Conservation (phyloP, 1,284 basidiomycete species). For the Neotropicomus parvogracilis region DNA sequence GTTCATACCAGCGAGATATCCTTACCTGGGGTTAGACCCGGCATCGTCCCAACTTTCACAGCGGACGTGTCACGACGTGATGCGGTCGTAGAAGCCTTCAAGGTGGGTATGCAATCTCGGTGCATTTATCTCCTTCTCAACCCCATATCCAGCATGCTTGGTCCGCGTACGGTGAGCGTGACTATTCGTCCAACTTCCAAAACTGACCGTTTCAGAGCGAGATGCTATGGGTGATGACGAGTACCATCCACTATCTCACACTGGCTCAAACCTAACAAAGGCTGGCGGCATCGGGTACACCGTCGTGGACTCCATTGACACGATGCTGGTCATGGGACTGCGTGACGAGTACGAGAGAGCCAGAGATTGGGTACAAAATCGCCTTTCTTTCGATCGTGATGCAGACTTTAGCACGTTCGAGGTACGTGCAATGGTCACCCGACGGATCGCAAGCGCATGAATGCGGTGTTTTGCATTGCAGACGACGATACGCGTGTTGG, state of each 20-base stretch:
- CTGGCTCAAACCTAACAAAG: conserved; percentile 72
- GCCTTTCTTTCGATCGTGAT: conserved; percentile 76
- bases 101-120: conserved; percentile 44
- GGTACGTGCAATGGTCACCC: conserved; percentile 42
- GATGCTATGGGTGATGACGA: conserved; percentile 89
- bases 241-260: conserved; percentile 76
- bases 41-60: conserved; percentile 21
- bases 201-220: conserved; percentile 53
- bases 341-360: conserved; percentile 77
- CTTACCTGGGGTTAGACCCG: conserved; percentile 24
- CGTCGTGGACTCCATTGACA: conserved; percentile 81
- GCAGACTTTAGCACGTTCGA: conserved; percentile 90
- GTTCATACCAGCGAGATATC: conserved; percentile 3
- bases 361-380: conserved; percentile 70
- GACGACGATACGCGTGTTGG: conserved; percentile 80
- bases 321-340: conserved; percentile 83
- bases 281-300: conserved; percentile 84
- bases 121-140: conserved; percentile 10
- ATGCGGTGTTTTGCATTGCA: conserved; percentile 27
- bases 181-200: conserved; percentile 2
- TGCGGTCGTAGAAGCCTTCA: conserved; percentile 74
- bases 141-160: conserved; percentile 62
- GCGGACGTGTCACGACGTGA: conserved; percentile 64
- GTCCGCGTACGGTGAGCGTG: conserved; percentile 66
- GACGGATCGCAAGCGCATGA: neutral